Evolutionary conservation across 1,284 basidiomycete species (phyloP).

Genomic region (Ustilago bromivora): DNA sequence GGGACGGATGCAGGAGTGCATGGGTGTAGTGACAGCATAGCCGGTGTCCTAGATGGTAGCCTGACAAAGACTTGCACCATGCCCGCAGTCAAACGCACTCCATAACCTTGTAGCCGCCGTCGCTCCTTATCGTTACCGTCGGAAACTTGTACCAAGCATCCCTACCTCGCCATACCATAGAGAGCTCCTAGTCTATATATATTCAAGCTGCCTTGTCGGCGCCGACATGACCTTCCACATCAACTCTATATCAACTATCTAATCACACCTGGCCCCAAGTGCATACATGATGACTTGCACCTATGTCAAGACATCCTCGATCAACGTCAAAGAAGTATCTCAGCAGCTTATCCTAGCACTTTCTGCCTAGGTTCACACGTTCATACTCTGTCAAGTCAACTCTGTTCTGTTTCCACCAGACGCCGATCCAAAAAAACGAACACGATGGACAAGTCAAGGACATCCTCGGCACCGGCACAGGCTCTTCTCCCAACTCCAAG

Average conservation of each 20-base stretch:
- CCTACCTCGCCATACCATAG: background rate
- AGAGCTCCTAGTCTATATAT: background rate
- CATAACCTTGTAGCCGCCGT: background rate
- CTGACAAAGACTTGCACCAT: background rate
- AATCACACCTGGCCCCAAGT: background rate
- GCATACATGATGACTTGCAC: background rate
- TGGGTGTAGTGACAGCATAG: background rate
- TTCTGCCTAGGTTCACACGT: background rate
- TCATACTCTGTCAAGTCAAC: background rate
- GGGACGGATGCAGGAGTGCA: background rate
- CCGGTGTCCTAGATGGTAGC: background rate
- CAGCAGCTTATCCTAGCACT: background rate
- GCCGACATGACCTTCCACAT: background rate
- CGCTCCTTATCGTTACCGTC: background rate
- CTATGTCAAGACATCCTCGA: background rate
- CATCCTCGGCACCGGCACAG: background rate
- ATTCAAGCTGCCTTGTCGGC: background rate
- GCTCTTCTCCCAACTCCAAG: background rate
- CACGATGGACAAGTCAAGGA: constrained; percentile 1
- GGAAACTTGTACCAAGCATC: background rate
- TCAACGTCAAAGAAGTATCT: background rate
- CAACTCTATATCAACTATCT: background rate
- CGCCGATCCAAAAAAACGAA: background rate
- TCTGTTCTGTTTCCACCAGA: too few species aligned
- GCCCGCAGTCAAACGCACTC: background rate